Evolutionary conservation across 2,329 filamentous ascomycete genomes (phyloP).

Genomic region (Ophiocordyceps robertsii): DNA sequence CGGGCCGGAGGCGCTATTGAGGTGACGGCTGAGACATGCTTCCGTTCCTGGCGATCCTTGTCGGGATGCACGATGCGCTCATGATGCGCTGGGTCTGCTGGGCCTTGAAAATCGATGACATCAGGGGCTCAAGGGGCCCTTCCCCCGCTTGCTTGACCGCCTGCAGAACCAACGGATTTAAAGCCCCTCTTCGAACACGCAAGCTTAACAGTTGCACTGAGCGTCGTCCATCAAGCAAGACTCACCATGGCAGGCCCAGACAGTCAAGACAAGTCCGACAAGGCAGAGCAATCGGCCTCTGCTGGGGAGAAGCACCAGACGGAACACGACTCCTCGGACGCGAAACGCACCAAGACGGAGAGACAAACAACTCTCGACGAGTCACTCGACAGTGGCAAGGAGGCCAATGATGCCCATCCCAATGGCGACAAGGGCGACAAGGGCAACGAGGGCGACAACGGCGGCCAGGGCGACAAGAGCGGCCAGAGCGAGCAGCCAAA

Average conservation of each 20-base stretch:
- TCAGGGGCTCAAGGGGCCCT: background rate
- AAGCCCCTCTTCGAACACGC: background rate
- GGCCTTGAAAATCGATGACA: background rate
- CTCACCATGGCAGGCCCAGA: background rate
- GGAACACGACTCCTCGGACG: conserved; percentile 10
- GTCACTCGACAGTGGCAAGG: background rate
- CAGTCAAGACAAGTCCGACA: background rate
- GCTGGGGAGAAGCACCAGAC: conserved; percentile 16
- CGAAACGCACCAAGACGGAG: conserved; percentile 13
- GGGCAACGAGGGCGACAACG: background rate
- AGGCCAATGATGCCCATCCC: too few species aligned
- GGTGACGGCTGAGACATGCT: too few species aligned
- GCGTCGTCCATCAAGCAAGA: background rate
- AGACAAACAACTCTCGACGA: conserved; percentile 6
- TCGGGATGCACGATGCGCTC: too few species aligned
- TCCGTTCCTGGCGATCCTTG: too few species aligned
- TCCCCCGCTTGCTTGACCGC: background rate
- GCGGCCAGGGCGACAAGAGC: background rate
- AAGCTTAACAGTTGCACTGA: background rate
- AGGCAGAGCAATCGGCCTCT: conserved; percentile 2
- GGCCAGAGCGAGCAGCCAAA: background rate
- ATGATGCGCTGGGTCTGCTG: too few species aligned
- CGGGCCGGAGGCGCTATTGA: too few species aligned
- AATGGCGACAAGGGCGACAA: background rate
- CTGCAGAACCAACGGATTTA: background rate